Evolutionary conservation across 192 early-diverging fungal genomes (phyloP).

Genomic region (Backusella australiensis): DNA sequence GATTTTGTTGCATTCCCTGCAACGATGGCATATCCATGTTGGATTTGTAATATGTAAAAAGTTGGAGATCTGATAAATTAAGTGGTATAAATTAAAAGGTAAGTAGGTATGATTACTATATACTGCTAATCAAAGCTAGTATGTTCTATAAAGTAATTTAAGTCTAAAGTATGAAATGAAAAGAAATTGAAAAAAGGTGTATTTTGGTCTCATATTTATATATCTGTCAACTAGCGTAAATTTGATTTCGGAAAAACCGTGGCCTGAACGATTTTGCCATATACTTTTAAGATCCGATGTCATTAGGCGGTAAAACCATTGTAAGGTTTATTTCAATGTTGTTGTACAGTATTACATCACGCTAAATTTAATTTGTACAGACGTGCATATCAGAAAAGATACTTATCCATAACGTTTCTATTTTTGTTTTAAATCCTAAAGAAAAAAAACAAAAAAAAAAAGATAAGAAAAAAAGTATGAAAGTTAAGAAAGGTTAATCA

Average conservation of each 20-base stretch:
- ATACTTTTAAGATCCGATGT: background rate
- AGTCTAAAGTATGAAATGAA: background rate
- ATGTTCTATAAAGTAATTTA: background rate
- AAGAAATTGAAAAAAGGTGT: background rate
- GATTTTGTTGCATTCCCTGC: slow-evolving; percentile 2
- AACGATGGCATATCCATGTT: slow-evolving; percentile 15
- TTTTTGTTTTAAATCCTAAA: background rate
- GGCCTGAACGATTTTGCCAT: slow-evolving; percentile 18
- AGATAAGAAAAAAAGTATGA: background rate
- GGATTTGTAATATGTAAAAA: background rate
- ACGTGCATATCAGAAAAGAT: background rate
- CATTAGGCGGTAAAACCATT: slow-evolving; percentile 12
- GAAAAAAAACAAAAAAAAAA: background rate
- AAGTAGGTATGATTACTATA: background rate
- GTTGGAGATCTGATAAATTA: background rate
- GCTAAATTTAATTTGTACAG: slow-evolving; percentile 1
- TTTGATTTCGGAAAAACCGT: background rate
- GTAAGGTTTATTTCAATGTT: background rate
- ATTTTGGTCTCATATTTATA: background rate
- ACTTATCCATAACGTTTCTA: background rate
- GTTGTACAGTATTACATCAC: slow-evolving; percentile 15
- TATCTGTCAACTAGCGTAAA: background rate
- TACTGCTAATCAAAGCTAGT: background rate
- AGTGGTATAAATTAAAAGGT: background rate
- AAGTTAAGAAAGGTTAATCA: background rate